Base-by-base conservation (phyloP, 106 monocot genomes). In the Dioscorea dumetorum region DNA sequence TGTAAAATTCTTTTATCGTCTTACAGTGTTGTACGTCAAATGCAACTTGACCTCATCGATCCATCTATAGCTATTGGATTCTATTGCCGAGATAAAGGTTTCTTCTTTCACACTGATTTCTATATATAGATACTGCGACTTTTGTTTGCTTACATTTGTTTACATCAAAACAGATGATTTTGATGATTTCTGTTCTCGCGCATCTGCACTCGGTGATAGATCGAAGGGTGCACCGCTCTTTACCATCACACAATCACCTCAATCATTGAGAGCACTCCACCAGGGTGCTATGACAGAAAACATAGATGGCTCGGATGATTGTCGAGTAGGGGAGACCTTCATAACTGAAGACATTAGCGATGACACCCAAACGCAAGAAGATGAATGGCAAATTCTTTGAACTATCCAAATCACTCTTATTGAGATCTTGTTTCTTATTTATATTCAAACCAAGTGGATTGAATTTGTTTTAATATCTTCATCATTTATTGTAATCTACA, bases 41-140 rank as follows among this genome's bases (percentile, higher is more conserved):
- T 92, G 65, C 78, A 84, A 33, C 76, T 97, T 66, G 87, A 97
- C 69, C 80, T 72, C 60, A 87, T 97, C 49, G 97, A 99, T 72
- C 81, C 97, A 52, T 92, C 97, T 32, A 63, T 92, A 73, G 97
- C 97, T 32, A 86, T 92, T 63, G 97, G 97, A 4, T 99, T 99
- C 74, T 99, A 99, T 50, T 92, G 97, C 66, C 80, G 81, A 24
- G 87, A 99, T 67, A 87, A 83, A 87, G 92, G 97, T 97, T 97
- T 22, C 24, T 79, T 61, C 70, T 51, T 20, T 70, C 19, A 16
- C 3, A 49, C 63, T 58, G 58, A 33, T n/a, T 33, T 17, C 12
- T 19, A 48, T 21, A 5, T 56, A 41, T 33, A 14, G 49, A 12
- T 33, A 22, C 17, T 1, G 12, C 17, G 17, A 33, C 6, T 48